Conservation (phyloP, 495 filamentous ascomycete genomes). For the Oidiodendron maius region DNA sequence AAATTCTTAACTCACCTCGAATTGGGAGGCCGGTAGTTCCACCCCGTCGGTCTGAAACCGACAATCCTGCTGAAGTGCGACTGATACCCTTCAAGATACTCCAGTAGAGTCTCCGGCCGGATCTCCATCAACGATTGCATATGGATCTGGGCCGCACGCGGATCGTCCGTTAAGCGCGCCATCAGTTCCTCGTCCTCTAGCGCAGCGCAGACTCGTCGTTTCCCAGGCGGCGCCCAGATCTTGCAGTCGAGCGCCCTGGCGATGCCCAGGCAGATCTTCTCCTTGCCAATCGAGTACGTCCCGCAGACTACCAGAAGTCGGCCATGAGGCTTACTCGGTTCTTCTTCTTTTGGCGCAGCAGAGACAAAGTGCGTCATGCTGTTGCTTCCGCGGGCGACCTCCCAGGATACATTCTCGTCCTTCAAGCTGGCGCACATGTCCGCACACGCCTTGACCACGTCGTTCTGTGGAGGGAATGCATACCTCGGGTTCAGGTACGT, state of each 20-base stretch:
- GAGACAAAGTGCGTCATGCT: constrained; percentile 61
- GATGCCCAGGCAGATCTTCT: constrained; percentile 89
- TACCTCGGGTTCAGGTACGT: constrained; percentile 96
- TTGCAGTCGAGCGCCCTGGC: constrained; percentile 81
- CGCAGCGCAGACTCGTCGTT: constrained; percentile 75
- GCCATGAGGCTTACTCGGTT: constrained; percentile 19
- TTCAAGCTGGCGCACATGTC: constrained; percentile 76
- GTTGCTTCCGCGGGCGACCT: constrained; percentile 39
- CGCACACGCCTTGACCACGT: constrained; percentile 81
- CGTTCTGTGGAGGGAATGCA: constrained; percentile 82
- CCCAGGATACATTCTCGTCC: constrained; percentile 46
- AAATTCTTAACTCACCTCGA: constrained; percentile 34
- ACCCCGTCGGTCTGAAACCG: constrained; percentile 88
- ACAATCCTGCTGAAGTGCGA: constrained; percentile 78
- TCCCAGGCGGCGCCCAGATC: constrained; percentile 80
- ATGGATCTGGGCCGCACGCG: constrained; percentile 85
- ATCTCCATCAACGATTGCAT: constrained; percentile 96
- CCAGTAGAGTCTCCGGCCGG: constrained; percentile 75
- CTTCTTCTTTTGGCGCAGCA: constrained; percentile 22
- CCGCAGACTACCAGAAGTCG: constrained; percentile 88
- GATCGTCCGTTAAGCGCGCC: constrained; percentile 69
- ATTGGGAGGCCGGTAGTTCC: constrained; percentile 77
- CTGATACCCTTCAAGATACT: constrained; percentile 74
- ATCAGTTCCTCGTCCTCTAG: constrained; percentile 82
- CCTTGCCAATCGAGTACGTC: constrained; percentile 97